Evolutionary conservation across 2,329 filamentous ascomycete species (phyloP).

Genomic region (Aspergillus fumigatus): DNA sequence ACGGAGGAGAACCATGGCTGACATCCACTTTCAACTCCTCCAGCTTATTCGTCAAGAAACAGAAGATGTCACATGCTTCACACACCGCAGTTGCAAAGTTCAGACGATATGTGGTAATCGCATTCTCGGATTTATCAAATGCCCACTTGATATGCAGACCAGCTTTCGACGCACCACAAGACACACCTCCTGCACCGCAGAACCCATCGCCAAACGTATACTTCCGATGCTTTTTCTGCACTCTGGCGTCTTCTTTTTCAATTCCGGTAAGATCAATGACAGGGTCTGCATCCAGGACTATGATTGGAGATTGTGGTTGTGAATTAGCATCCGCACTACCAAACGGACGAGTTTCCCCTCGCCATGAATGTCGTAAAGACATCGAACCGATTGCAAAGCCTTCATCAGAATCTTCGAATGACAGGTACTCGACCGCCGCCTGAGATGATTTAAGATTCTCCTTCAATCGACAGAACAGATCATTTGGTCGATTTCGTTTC

Average conservation of each 20-base stretch:
- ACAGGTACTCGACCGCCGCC: constrained; percentile 27
- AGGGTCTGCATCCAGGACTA: constrained; percentile 11
- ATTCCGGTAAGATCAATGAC: constrained; percentile 20
- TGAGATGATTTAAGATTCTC: constrained; percentile 20
- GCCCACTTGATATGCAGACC: constrained; percentile 59
- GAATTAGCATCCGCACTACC: constrained; percentile 16
- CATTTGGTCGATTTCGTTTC: constrained; percentile 18
- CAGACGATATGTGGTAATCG: constrained; percentile 52
- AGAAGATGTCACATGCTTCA: constrained; percentile 44
- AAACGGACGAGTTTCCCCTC: constrained; percentile 28
- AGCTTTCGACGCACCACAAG: constrained; percentile 56
- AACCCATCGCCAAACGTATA: constrained; percentile 71
- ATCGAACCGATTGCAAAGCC: constrained; percentile 8
- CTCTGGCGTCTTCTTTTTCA: constrained; percentile 28
- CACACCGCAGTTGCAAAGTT: constrained; percentile 51
- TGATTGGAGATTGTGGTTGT: background rate
- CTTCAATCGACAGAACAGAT: constrained; percentile 33
- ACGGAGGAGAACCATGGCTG: constrained; percentile 71
- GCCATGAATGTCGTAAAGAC: constrained; percentile 28
- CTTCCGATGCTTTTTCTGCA: constrained; percentile 18
- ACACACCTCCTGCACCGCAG: constrained; percentile 68
- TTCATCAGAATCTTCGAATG: constrained; percentile 26
- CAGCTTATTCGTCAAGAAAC: constrained; percentile 32
- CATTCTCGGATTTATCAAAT: constrained; percentile 58
- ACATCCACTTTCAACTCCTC: constrained; percentile 55